Base-by-base conservation (phyloP, 768 basidiomycete genomes). In the Boletus insuetus region DNA sequence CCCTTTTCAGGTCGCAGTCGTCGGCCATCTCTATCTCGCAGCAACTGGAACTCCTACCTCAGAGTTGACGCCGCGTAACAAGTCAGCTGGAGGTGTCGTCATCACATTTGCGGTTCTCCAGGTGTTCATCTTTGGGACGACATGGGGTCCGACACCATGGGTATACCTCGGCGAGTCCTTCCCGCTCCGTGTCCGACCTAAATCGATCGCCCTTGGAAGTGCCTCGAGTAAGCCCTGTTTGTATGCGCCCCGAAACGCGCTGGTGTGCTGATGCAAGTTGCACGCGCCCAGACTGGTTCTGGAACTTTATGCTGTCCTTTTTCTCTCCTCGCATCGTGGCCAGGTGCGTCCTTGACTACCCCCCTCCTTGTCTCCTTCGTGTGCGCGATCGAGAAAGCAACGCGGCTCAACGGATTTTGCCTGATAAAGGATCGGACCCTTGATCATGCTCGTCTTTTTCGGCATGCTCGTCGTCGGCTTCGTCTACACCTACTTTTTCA, bases 41-140 rank as follows among this genome's bases (percentile, higher is more conserved):
- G 75, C 85, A 1, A 24, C 73, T 11, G 77, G 74, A 6, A 86
- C 83, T 2, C 69, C 80, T 1, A 64, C 66, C 38, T 71, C 68
- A 3, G 70, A 73, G 22, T 74, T 88, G 35, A 85, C 86, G 0
- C n/a, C 64, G 7, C 73, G 78, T 11, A 86, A 90, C 64, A 82
- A 72, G 60, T 66, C 69, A 55, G 89, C 84, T 46, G 86, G 87
- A 42, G 81, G 86, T 53, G 77, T 79, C 0, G 73, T 89, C 35
- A 88, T 92, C 58, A 79, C 87, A 0, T 90, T 91, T 61, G 89
- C 86, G 0, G 80, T 91, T n/a, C 70, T 90, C 24, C 88, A 91
- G 49, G 86, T 91, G 26, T 82, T 85, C 61, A 79, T 80, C 11
- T 91, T 80, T 69, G 82, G 82, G 2, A 79, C 85, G 56, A 89